A percentile compares a stretch with the other conserved stretches of the same genome.
Conservation (phyloP, 2,329 filamentous ascomycete species). For the Claviceps purpurea region DNA sequence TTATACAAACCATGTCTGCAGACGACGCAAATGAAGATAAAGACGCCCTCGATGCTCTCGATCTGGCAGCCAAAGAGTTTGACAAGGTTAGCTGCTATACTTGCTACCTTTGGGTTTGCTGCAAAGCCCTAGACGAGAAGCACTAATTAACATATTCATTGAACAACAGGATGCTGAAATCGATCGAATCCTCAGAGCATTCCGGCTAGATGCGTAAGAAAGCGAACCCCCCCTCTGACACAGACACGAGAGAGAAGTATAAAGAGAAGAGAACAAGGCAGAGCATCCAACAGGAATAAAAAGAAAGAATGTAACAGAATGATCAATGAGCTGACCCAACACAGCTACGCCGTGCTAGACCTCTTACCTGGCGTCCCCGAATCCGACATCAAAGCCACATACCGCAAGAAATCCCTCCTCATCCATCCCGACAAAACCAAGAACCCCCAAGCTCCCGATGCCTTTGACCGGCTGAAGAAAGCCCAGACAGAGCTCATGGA, state of each 20-base stretch:
- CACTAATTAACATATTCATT: constrained; percentile 8
- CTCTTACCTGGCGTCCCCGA: constrained; percentile 91
- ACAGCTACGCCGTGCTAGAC: constrained; percentile 81
- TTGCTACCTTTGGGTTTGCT: neutral
- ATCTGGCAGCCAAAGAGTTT: constrained; percentile 78
- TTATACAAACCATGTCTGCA: constrained; percentile 20
- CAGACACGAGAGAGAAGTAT: neutral
- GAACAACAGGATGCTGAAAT: constrained; percentile 72
- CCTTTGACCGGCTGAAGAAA: constrained; percentile 93
- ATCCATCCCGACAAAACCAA: constrained; percentile 98
- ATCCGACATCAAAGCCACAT: constrained; percentile 86
- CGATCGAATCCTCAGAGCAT: constrained; percentile 82
- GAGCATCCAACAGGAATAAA: too few relatives aligned
- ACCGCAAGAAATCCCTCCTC: constrained; percentile 95
- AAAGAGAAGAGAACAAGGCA: neutral
- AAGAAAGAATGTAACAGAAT: neutral
- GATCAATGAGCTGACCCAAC: neutral
- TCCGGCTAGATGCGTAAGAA: constrained; percentile 51
- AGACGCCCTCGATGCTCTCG: constrained; percentile 68
- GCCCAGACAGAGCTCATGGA: constrained; percentile 85
- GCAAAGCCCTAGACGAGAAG: neutral
- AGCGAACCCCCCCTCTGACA: neutral
- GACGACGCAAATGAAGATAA: constrained; percentile 41
- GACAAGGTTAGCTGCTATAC: constrained; percentile 57
- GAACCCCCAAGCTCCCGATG: constrained; percentile 81